phyloP scores from a whole-genome alignment of 805 yeast species.

The Yarrowia yakushimensis region DNA sequence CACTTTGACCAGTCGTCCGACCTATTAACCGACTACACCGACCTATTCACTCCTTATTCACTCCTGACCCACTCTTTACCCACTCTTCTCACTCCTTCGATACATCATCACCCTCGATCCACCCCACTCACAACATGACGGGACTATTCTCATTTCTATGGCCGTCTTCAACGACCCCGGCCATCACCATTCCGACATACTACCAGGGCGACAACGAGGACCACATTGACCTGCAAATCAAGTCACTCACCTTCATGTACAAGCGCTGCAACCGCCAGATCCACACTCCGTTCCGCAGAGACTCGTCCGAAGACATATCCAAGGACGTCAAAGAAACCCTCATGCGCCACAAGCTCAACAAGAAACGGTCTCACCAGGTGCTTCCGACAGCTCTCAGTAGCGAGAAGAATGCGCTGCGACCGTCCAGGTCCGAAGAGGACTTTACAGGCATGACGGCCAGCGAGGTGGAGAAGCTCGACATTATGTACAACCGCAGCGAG shows the following conservation, averaged over 20 bases:
- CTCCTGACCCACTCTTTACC: too few species aligned
- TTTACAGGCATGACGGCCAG: slow-evolving; percentile 30
- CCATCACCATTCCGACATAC: slow-evolving; percentile 50
- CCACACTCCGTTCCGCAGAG: slow-evolving; percentile 7
- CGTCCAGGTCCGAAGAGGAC: slow-evolving; percentile 19
- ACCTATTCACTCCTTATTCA: not conserved
- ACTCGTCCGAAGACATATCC: slow-evolving; percentile 7
- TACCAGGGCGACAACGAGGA: slow-evolving; percentile 49
- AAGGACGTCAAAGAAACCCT: not conserved
- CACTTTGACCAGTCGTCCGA: not conserved
- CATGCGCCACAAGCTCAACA: slow-evolving; percentile 22
- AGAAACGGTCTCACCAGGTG: slow-evolving; percentile 9
- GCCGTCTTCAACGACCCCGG: slow-evolving; percentile 32
- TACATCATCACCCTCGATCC: too few species aligned
- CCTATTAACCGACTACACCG: too few species aligned
- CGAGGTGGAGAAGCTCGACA: slow-evolving; percentile 48
- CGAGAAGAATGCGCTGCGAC: not conserved
- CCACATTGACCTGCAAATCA: slow-evolving; percentile 58
- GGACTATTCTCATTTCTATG: slow-evolving; percentile 30
- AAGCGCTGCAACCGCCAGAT: slow-evolving; percentile 42
- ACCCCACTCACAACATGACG: slow-evolving; percentile 18
- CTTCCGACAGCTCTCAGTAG: slow-evolving; percentile 7
- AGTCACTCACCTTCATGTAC: slow-evolving; percentile 56
- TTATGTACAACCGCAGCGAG: slow-evolving; percentile 48
- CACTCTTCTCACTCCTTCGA: too few species aligned